A percentile compares a stretch with the other conserved stretches of the same genome.
Conservation (phyloP, 2,329 filamentous ascomycete genomes). For the Mariannaea sp. region DNA sequence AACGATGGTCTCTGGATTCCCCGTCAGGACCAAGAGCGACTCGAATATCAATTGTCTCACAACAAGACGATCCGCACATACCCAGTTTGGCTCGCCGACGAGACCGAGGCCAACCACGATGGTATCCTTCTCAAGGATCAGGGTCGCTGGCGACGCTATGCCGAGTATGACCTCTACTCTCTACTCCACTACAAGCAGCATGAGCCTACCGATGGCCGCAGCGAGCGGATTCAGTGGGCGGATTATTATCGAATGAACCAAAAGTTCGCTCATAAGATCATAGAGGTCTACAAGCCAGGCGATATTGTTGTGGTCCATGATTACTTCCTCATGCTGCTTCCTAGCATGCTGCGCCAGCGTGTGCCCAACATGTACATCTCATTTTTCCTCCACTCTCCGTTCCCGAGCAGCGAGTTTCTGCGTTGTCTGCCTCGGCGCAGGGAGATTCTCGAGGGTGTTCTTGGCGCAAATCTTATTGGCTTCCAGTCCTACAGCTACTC, state of each 20-base stretch:
- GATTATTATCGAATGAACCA: slow-evolving; percentile 95
- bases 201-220: slow-evolving; percentile 82
- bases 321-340: slow-evolving; percentile 89
- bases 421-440: slow-evolving; percentile 86
- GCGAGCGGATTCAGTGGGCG: slow-evolving; percentile 82
- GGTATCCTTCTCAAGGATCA: slow-evolving; percentile 82
- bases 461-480: slow-evolving; percentile 90
- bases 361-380: slow-evolving; percentile 90
- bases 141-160: slow-evolving; percentile 84
- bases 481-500: slow-evolving; percentile 97
- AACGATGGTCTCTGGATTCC: slow-evolving; percentile 73
- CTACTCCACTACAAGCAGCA: slow-evolving; percentile 97
- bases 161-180: slow-evolving; percentile 89
- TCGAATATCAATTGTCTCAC: slow-evolving; percentile 75
- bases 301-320: slow-evolving; percentile 94
- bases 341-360: slow-evolving; percentile 84
- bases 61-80: slow-evolving; percentile 78
- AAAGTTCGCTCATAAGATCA: slow-evolving; percentile 86
- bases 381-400: slow-evolving; percentile 93
- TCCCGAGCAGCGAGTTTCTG: slow-evolving; percentile 95
- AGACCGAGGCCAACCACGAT: slow-evolving; percentile 67
- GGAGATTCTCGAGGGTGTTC: slow-evolving; percentile 85
- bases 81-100: slow-evolving; percentile 88
- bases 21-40: slow-evolving; percentile 68
- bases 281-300: slow-evolving; percentile 87